Base-by-base conservation (phyloP, 495 filamentous ascomycete genomes). In the Parathielavia appendiculata region DNA sequence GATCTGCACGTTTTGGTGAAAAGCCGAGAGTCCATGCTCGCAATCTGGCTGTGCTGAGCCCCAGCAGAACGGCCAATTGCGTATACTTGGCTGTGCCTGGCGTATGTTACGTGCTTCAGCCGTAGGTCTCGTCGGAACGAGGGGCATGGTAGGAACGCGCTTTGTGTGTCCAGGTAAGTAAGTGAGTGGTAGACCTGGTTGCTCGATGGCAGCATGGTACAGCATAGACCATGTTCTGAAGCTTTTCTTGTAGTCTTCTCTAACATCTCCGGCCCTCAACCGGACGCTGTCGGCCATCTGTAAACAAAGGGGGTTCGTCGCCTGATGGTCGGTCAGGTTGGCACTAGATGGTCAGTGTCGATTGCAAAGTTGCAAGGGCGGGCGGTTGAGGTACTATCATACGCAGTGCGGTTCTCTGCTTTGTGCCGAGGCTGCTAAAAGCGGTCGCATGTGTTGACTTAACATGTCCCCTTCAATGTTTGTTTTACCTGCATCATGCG, bases 171-270 rank as follows among this genome's bases (percentile, higher is more conserved):
- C n/a, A 50, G 36, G 48, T 52, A 51, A 2, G 56, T 45, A 51
- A 2, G 56, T 45, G 16, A 9, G 35, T 6, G 56, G 56, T 12
- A 58, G 47, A 1, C 23, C 48, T 19, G 38, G 7, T 36, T 52
- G 47, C 13, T 52, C 56, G 4, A 11, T 11, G 5, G 56, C 48
- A 7, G 38, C 19, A 12, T 30, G 38, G 56, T 38, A 32, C 14
- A 58, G 20, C 5, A n/a, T 38, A 38, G 56, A 58, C 56, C 56
- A 58, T 0, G 32, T n/a, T 34, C 23, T 34, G 49, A 59, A 59
- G 32, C 57, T 51, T 11, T 46, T 30, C 50, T 39, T 16, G 34
- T 59, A 59, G 32, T 45, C 26, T 26, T 13, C 38, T 7, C 47
- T 36, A 35, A 51, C 41, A 17, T 45, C 23, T 2, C 44, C 56